Percentiles rank a stretch among this genome's conserved stretches.
Conservation (phyloP, 2,329 filamentous ascomycete species). For the Aspergillus carbonarius region DNA sequence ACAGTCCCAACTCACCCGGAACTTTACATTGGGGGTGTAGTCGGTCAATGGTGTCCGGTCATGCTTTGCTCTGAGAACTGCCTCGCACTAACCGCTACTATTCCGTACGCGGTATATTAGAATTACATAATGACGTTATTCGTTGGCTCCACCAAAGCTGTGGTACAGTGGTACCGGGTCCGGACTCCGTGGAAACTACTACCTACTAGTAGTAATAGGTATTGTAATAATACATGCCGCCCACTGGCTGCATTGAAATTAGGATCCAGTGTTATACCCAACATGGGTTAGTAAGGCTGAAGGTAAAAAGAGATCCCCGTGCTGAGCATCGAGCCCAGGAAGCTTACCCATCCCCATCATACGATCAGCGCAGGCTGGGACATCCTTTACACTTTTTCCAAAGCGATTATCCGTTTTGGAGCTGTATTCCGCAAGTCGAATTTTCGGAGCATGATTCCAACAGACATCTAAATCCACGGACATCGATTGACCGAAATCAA, state of each 20-base stretch:
- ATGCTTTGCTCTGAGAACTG: too few relatives aligned
- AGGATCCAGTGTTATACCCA: not conserved
- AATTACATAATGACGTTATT: too few relatives aligned
- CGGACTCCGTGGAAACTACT: too few relatives aligned
- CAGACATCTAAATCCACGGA: slow-evolving; percentile 11
- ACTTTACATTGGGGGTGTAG: too few relatives aligned
- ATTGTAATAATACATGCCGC: too few relatives aligned
- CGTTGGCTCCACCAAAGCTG: too few relatives aligned
- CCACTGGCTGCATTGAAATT: not conserved
- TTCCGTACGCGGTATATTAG: too few relatives aligned
- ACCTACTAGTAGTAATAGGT: too few relatives aligned
- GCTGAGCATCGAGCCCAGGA: not conserved
- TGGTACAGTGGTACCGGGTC: too few relatives aligned
- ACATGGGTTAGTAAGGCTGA: not conserved
- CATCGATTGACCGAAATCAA: slow-evolving; percentile 2
- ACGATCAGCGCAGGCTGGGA: not conserved
- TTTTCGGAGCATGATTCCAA: slow-evolving; percentile 18
- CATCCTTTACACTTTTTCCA: not conserved
- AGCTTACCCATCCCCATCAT: not conserved
- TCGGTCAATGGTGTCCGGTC: too few relatives aligned
- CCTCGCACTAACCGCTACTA: too few relatives aligned
- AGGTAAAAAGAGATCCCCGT: not conserved
- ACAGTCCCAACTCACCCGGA: not conserved
- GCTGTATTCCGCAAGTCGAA: slow-evolving; percentile 1
- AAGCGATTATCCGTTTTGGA: not conserved